These are phyloP conservation scores for Fraxinus anomala DNA, from an alignment of 257 asterid species.

Conservation along the genomic window DNA sequence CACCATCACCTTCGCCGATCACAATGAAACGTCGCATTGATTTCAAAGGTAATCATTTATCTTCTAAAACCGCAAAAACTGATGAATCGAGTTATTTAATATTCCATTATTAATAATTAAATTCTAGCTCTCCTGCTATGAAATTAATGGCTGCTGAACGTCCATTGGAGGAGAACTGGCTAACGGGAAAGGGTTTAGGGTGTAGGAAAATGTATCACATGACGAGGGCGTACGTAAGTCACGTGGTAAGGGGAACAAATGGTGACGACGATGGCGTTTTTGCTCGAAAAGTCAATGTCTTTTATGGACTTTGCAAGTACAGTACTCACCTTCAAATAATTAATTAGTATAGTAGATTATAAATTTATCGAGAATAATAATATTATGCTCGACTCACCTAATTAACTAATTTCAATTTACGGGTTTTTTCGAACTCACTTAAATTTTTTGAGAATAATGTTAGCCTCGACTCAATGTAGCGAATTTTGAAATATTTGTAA, in stretches of 20 bases:
- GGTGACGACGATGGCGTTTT: constrained; percentile 20
- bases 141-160: constrained; percentile 23
- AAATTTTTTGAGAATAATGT: too few species aligned
- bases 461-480: too few species aligned
- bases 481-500: constrained; percentile 2
- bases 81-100: neutral
- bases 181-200: constrained; percentile 7
- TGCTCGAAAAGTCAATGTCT: constrained; percentile 16
- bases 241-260: constrained; percentile 36
- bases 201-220: constrained; percentile 34
- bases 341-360: too few species aligned
- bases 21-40: constrained; percentile 65
- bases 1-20: constrained; percentile 76
- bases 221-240: constrained; percentile 29
- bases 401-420: neutral
- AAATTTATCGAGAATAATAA: too few species aligned
- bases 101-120: neutral
- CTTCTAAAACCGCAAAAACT: neutral
- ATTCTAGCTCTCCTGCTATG: neutral
- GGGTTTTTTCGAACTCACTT: neutral
- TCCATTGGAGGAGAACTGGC: constrained; percentile 40
- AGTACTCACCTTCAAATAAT: neutral
- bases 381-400: neutral
- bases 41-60: constrained; percentile 61
- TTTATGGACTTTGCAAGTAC: constrained; percentile 27